Base-by-base conservation (phyloP, 148 eudicot genomes). In the Tetragonia tetragonoides region DNA sequence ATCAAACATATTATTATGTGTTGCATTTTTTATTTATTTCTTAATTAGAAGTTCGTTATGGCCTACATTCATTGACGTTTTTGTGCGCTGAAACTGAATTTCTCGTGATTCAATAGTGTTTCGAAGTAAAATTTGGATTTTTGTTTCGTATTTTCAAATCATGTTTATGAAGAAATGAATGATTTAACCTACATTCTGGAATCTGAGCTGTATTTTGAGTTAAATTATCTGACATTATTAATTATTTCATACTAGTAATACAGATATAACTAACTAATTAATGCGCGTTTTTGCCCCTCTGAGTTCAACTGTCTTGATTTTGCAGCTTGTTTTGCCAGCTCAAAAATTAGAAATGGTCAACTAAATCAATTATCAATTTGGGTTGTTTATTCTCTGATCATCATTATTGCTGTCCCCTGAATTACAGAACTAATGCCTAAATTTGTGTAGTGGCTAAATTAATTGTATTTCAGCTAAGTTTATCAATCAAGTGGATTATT, bases 141-240 rank as follows among this genome's bases (percentile, higher is more conserved):
- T 41, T 42, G 20, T 67, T 69, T 23, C 5, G 7, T 10, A 21
- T 44, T 12, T 4, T 21, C 4, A 0, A 7, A 3, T 44, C 17
- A 2, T 6, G 41, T 1, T 68, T 2, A 68, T 44, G 51, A 42
- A 7, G 7, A 15, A 6, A 68, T 20, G 15, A 41, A 54, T 6
- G 72, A 1, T 47, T 69, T 46, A 11, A 6, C 37, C 73, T 69
- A 1, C 56, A 69, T 68, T 42, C 34, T n/a, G 38, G 24, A 68
- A 41, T 46, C 49, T 46, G 49, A 69, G 72, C 72, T 14, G 59
- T 17, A 15, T 46, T 68, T 42, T 70, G 39, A 70, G 59, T 47
- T 23, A 17, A 47, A 28, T 70, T 59, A 17, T 11, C 12, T 17
- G 4, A 21, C 62, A 20, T 59, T 14, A 18, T 16, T 59, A 3